Evolutionary conservation across 805 yeast genomes (phyloP).

Genomic region (Candida multigemmis): DNA sequence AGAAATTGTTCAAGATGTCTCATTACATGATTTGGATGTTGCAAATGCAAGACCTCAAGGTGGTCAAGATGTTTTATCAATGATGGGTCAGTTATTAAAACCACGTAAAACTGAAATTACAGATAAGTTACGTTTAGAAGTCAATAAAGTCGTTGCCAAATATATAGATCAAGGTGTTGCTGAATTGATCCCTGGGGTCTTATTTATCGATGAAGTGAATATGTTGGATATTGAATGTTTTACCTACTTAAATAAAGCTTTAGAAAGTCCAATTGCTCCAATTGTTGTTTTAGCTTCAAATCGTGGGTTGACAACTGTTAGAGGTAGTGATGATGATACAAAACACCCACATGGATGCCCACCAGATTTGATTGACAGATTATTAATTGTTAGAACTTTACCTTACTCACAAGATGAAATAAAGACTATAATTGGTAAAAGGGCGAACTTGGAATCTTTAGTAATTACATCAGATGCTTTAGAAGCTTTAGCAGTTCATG

Average conservation of each 20-base stretch:
- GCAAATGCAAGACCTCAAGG: slow-evolving; percentile 96
- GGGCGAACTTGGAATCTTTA: slow-evolving; percentile 72
- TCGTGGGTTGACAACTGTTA: slow-evolving; percentile 83
- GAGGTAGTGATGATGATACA: slow-evolving; percentile 79
- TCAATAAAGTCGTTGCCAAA: slow-evolving; percentile 89
- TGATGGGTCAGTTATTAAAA: slow-evolving; percentile 95
- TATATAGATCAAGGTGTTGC: slow-evolving; percentile 98
- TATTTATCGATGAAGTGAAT: slow-evolving; percentile 96
- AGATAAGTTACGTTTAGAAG: slow-evolving; percentile 88
- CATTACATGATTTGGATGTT: slow-evolving; percentile 91
- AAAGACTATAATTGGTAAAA: slow-evolving; percentile 67
- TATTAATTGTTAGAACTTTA: slow-evolving; percentile 84
- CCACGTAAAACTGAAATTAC: slow-evolving; percentile 96
- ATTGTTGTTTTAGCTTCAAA: slow-evolving; percentile 93
- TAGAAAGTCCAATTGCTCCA: slow-evolving; percentile 89
- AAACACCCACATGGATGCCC: slow-evolving; percentile 96
- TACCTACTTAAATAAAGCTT: slow-evolving; percentile 87
- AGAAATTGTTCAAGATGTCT: slow-evolving; percentile 95
- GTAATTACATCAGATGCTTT: slow-evolving; percentile 62
- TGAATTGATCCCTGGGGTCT: slow-evolving; percentile 93
- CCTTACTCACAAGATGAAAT: slow-evolving; percentile 85
- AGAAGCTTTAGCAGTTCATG: slow-evolving; percentile 63
- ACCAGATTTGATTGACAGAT: slow-evolving; percentile 84
- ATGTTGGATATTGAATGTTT: slow-evolving; percentile 97
- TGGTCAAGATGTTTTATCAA: slow-evolving; percentile 90